Evolutionary conservation across 2,329 filamentous ascomycete genomes (phyloP), one percentile per base, ranked within the genome.

Genomic region (Colletotrichum lupini): DNA sequence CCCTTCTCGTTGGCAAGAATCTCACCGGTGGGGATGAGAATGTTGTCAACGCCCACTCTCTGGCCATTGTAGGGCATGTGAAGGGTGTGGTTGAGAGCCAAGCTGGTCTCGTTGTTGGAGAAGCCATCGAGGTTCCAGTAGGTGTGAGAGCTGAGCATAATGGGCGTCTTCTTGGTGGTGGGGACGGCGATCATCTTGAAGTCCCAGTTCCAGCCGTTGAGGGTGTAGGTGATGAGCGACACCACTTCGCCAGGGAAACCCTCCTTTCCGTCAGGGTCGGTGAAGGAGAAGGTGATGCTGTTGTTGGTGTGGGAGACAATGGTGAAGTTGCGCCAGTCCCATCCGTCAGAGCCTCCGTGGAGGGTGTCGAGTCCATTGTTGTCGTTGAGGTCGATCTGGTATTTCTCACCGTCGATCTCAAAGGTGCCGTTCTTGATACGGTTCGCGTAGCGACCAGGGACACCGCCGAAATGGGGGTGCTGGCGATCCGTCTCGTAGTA

Each of bases 61-160:
- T 92, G 90, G 49, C 92, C 92, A 63, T 90, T 91, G 83, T 94
- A 94, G 4, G 94, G 94, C 80, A 95, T 80, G 80, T 92, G 87
- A 58, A 95, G 86, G 16, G 91, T 92, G 84, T 95, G 92, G 84
- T 95, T 93, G 67, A 94, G 86, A 16, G 89, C 88, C 1, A 84
- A 86, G 70, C 86, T 85, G 2, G 92, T 93, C 80, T 93, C 87
- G 71, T 92, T 90, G 83, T 95, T 94, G 78, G 92, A 87, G 78
- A 93, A 96, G 42, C 92, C 94, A 78, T 95, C 93, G 57, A 96
- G 86, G 81, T 95, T 95, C 94, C 93, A 96, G 87, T 96, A 96
- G 8, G 89, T 90, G 85, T 94, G 87, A 76, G 85, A 88, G 79
- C 89, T 93, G 71, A 96, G 87, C 93, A 96, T 95, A 81, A 96